Evolutionary conservation across 2,329 filamentous ascomycete genomes (phyloP).

Genomic region (Trichophaea hybrida): DNA sequence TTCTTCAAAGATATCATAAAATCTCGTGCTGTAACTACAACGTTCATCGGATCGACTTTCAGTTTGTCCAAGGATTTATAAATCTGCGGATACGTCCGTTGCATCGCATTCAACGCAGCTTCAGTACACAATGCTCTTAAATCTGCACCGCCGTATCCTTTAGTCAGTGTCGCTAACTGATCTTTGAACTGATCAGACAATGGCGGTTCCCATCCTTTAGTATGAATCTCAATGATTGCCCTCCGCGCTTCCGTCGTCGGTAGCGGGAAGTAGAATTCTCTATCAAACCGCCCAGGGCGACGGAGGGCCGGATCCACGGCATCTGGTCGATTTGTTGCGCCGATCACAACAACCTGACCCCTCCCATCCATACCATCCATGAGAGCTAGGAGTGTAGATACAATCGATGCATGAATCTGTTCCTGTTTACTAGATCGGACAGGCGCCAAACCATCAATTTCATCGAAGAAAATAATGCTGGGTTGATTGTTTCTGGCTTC

Average conservation of each 20-base stretch:
- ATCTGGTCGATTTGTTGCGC: constrained; percentile 93
- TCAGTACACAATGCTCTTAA: constrained; percentile 82
- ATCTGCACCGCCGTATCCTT: constrained; percentile 94
- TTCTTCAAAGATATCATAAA: constrained; percentile 97
- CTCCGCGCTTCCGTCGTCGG: constrained; percentile 67
- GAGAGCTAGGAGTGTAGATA: constrained; percentile 78
- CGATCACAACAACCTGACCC: constrained; percentile 95
- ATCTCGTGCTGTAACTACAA: constrained; percentile 78
- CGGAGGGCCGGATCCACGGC: constrained; percentile 93
- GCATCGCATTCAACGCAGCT: constrained; percentile 86
- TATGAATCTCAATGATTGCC: constrained; percentile 88
- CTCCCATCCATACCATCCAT: constrained; percentile 99
- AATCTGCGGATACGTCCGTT: constrained; percentile 90
- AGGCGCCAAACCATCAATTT: constrained; percentile 91
- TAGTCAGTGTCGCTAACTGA: constrained; percentile 72
- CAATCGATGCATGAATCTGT: constrained; percentile 95
- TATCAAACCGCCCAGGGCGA: constrained; percentile 83
- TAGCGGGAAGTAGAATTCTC: constrained; percentile 95
- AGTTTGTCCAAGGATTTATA: constrained; percentile 69
- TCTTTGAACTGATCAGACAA: constrained; percentile 66
- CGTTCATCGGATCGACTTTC: constrained; percentile 68
- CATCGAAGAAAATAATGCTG: constrained; percentile 98
- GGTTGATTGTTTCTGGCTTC: constrained; percentile 91
- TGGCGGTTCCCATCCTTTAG: constrained; percentile 72
- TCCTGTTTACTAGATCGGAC: constrained; percentile 97